Percentiles rank a stretch among this genome's conserved stretches.
Evolutionary conservation across 169 alveolate species (phyloP).

Genomic region (Babesia microti): DNA sequence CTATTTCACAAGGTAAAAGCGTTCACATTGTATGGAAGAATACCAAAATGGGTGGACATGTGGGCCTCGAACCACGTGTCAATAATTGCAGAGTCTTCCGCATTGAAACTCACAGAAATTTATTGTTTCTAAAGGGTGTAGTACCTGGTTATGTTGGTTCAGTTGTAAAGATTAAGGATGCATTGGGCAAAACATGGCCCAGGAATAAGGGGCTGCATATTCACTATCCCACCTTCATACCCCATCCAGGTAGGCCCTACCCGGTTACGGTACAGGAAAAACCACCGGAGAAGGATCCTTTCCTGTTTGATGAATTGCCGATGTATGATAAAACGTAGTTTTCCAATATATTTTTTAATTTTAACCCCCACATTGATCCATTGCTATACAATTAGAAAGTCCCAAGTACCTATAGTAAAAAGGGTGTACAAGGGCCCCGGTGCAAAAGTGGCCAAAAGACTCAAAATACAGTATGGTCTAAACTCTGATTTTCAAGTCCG

Average conservation of each 20-base stretch:
- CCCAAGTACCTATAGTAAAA: no score
- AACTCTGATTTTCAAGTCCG: slow-evolving; percentile 22
- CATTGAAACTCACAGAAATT: slow-evolving; percentile 63
- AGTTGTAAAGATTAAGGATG: slow-evolving; percentile 69
- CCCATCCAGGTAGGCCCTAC: slow-evolving; percentile 26
- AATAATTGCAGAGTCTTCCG: slow-evolving; percentile 68
- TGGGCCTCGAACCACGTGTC: slow-evolving; percentile 71
- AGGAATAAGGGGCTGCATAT: slow-evolving; percentile 53
- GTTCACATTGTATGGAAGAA: slow-evolving; percentile 67
- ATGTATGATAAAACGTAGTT: slow-evolving; percentile 40
- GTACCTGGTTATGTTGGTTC: slow-evolving; percentile 63
- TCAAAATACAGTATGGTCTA: slow-evolving; percentile 32
- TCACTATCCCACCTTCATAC: slow-evolving; percentile 71
- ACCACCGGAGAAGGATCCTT: slow-evolving; percentile 42
- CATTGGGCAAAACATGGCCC: slow-evolving; percentile 65
- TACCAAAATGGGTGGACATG: slow-evolving; percentile 77
- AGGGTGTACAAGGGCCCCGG: slow-evolving; percentile 33
- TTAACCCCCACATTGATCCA: no score
- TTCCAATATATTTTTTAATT: no score
- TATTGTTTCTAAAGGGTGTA: slow-evolving; percentile 66
- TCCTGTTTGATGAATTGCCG: slow-evolving; percentile 38
- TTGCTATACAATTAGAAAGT: no score
- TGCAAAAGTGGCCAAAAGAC: slow-evolving; percentile 32
- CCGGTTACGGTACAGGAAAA: slow-evolving; percentile 46
- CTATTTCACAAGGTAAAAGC: slow-evolving; percentile 68